These are phyloP conservation scores for Ceratobasidium theobromae DNA, from an alignment of 1,284 basidiomycete genomes.

Conservation along the genomic window DNA sequence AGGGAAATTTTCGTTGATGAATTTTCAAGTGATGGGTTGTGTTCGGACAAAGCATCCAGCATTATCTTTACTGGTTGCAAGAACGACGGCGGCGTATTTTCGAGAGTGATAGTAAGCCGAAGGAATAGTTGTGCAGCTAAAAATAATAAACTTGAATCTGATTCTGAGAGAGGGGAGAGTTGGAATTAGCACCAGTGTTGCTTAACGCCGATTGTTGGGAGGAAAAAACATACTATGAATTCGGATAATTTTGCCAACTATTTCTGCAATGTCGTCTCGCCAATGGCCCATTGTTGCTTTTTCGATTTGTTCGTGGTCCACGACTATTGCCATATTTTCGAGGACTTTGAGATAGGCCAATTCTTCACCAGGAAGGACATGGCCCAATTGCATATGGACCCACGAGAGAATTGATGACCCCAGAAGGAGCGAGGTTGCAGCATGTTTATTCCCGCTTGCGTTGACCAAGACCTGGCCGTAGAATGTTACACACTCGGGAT, in stretches of 20 bases:
- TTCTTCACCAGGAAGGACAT: constrained; percentile 48
- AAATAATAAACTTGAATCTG: background rate
- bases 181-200: background rate
- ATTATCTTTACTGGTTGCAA: background rate
- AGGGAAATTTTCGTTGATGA: background rate
- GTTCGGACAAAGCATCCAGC: background rate
- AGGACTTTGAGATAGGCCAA: constrained; percentile 68
- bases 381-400: constrained; percentile 70
- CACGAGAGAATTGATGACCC: constrained; percentile 71
- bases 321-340: constrained; percentile 60
- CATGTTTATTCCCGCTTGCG: constrained; percentile 65
- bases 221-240: background rate
- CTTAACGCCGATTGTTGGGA: background rate
- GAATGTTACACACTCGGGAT: constrained; percentile 20
- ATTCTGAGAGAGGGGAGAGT: no score
- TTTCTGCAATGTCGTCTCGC: constrained; percentile 30
- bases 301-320: constrained; percentile 36
- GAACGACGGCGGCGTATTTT: background rate
- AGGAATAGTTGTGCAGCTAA: background rate
- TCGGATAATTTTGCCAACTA: background rate
- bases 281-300: constrained; percentile 34
- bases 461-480: constrained; percentile 63
- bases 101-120: background rate
- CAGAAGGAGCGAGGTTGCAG: constrained; percentile 65
- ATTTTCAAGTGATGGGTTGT: background rate